Evolutionary conservation across 345 rosid species (phyloP), one percentile per base, ranked within the genome.

Genomic region (Linum lewisii): DNA sequence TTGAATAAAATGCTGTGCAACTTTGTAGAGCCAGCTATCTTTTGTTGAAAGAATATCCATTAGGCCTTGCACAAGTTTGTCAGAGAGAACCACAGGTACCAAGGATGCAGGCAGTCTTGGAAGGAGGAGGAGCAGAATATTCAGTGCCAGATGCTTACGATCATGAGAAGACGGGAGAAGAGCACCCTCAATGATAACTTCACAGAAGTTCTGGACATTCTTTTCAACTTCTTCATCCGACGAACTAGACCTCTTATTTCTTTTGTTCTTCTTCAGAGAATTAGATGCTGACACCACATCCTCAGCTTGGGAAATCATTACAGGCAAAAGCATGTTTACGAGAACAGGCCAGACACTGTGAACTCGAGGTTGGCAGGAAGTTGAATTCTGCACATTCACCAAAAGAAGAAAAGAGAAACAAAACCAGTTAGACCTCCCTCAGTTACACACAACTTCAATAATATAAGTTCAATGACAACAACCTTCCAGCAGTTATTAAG

Each of bases 331-430:
- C 69, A 86, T 79, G 63, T 82, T 79, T 24, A 77, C 77, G 65
- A 94, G 73, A 66, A 80, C 77, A 54, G 83, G 81, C 99, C 97
- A 94, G 57, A 90, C 60, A 63, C 93, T 75, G 63, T 94, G 99
- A 57, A 90, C 78, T 64, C 97, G 90, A 69, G 99, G 99, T 76
- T 85, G 96, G 66, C 97, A 94, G 77, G 90, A 89, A 57, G 96
- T 77, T 54, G 99, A 85, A 68, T 90, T 95, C 99, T 94, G 90
- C 67, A 79, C 50, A 54, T 69, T 63, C 53, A 37, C 66, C 62
- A 73, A 24, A 54, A 54, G 13, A 7, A 54, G 13, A 4, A 42
- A 42, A 42, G 47, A 11, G 47, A 42, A 42, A 42, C 9, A 1
- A 42, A 11, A 16, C 16, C 47, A 3, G 13, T 42, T 42, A 42